Evolutionary conservation across 2,329 filamentous ascomycete species (phyloP).

Genomic region (Colletotrichum scovillei): DNA sequence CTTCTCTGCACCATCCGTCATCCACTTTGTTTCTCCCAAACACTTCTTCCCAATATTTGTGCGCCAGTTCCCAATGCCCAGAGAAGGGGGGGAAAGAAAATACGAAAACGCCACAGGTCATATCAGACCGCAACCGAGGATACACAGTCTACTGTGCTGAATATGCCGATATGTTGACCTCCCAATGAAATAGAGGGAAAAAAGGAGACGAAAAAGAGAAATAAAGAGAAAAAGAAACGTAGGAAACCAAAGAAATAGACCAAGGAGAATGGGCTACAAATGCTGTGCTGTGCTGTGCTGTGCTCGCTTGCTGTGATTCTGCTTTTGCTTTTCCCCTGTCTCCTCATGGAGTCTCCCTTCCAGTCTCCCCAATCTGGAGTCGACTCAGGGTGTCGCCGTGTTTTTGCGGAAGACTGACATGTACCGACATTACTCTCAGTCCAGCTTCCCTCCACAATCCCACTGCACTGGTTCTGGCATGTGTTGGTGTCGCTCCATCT

Average conservation of each 20-base stretch:
- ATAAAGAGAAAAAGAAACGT: neutral
- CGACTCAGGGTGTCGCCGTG: neutral
- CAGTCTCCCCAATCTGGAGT: neutral
- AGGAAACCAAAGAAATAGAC: neutral
- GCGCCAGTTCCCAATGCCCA: conserved; percentile 6
- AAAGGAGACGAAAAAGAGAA: neutral
- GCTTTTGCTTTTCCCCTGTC: neutral
- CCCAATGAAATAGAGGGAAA: neutral
- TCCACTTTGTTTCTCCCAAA: neutral
- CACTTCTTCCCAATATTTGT: neutral
- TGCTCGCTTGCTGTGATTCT: conserved; percentile 32
- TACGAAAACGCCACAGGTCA: neutral
- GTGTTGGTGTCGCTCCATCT: neutral
- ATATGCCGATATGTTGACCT: conserved; percentile 14
- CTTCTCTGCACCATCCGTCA: too few relatives aligned
- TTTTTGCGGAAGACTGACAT: neutral
- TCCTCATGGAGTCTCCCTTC: neutral
- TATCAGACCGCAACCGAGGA: neutral
- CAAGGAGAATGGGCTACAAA: neutral
- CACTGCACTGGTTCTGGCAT: neutral
- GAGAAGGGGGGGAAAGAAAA: neutral
- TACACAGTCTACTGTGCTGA: conserved; percentile 15
- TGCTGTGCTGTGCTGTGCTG: conserved; percentile 21
- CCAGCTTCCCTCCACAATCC: neutral
- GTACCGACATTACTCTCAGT: too few relatives aligned